Evolutionary conservation across 2,329 filamentous ascomycete species (phyloP), one percentile per base, ranked within the genome.

Genomic region (Achaetomium macrosporum): DNA sequence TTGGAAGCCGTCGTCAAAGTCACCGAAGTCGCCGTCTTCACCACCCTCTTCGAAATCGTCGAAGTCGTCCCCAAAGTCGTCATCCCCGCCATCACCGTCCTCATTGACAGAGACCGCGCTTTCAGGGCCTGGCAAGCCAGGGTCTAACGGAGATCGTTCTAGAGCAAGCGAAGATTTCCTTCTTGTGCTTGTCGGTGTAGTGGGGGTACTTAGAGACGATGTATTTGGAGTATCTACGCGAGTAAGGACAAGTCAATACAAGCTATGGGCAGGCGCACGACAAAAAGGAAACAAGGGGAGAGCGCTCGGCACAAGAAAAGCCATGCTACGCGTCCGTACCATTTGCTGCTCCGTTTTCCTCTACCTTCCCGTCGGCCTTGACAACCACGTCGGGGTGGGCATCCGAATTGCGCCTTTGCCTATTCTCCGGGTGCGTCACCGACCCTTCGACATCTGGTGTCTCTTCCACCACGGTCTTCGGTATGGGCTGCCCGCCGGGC

Each of bases 1-100:
- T 63, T 88, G 79, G 65, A 89, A 89, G 36, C 76, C 83, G 60
- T 85, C 86, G 64, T 87, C 84, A 69, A 89, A 90, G 63, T 88
- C 85, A 63, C 82, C 81, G 70, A 85, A 84, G 62, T 79, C 79
- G 25, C 73, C 74, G 42, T 73, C 74, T 8, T 72, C 72, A 42
- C 72, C 76, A 11, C 78, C 79, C 62, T 83, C 80, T 62, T 82
- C 78, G 59, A 84, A 83, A 57, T 82, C 80, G 65, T 84, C 79
- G 68, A 81, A 78, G 56, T 83, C 80, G 61, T 82, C 79, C 19
- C 76, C 79, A 64, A 80, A 81, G 40, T 76, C 77, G 57, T 78
- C 75, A 30, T 66, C 63, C 20, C 15, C 35, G 8, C 7, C 35
- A 8, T 63, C 61, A 6, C 58, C 64, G 40, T 63, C 63, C 17